Percentiles rank a stretch among this genome's conserved stretches.
Conservation (phyloP, 345 rosid species). For the Dovyalis caffra region DNA sequence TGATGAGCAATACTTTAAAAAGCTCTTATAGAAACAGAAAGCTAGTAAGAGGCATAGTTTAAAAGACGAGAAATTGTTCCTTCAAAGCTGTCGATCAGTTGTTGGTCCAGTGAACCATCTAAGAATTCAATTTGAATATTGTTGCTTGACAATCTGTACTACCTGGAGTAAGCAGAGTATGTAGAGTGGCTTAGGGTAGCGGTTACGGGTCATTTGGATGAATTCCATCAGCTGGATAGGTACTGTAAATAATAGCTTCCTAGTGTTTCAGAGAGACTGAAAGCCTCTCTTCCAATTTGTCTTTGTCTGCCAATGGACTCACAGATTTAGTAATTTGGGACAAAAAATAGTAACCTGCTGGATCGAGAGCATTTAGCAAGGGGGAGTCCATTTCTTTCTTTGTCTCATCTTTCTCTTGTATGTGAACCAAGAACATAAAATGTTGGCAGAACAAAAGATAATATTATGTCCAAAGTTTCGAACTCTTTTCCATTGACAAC, state of each 20-base stretch:
- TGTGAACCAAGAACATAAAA: background rate
- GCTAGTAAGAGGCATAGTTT: background rate
- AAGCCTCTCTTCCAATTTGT: too few species aligned
- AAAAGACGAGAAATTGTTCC: background rate
- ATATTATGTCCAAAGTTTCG: background rate
- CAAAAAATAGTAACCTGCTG: too few species aligned
- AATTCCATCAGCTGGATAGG: too few species aligned
- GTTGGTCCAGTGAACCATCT: background rate
- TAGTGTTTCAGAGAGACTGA: too few species aligned
- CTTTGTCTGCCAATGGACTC: too few species aligned
- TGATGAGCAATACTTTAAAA: background rate
- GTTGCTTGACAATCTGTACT: background rate
- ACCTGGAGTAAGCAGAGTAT: background rate
- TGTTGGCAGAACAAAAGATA: background rate
- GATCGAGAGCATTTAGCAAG: too few species aligned
- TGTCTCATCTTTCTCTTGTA: background rate
- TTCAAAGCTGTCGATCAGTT: background rate
- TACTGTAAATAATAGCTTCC: too few species aligned
- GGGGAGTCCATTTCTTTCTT: background rate
- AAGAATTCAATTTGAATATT: background rate
- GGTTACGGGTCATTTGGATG: too few species aligned
- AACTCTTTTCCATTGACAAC: background rate
- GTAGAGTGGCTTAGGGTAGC: too few species aligned
- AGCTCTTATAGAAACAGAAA: slow-evolving; percentile 1
- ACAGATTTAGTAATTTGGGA: too few species aligned